Evolutionary conservation across 148 eudicot species (phyloP), one percentile per base, ranked within the genome.

Genomic region (Chenopodium formosanum): DNA sequence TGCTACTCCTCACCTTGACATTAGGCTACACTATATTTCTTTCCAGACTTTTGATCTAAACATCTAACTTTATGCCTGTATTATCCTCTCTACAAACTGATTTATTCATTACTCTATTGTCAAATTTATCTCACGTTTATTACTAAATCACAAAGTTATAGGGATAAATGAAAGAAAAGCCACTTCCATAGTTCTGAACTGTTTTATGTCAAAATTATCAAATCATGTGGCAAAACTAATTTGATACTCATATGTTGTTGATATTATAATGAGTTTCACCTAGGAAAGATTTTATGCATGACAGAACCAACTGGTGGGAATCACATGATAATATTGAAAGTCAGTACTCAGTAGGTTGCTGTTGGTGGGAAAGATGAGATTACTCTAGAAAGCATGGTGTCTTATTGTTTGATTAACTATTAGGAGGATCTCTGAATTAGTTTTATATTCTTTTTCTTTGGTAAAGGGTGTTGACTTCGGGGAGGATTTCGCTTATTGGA

Each of bases 401-500:
- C 62, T 63, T 78, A 44, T 50, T 73, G 74, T 83, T 56, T 62
- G 70, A 32, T 9, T 9, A 75, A 62, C 62, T 52, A 73, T 34
- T 78, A 31, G 79, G 76, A 73, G 69, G 75, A 74, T 71, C 14
- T 81, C 84, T 85, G 79, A 85, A 85, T 72, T 67, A 66, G 69
- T 82, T 85, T 80, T 48, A 47, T 85, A 79, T 80, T 82, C 82
- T 80, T 79, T 85, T 76, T 71, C 78, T 91, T 79, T 84, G 89
- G 80, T 88, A 70, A 89, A 90, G 97, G 97, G 71, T 31, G 74
- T 82, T 86, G 88, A 88, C 68, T 78, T 91, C 88, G 91, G 84
- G 82, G 87, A 40, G 86, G 89, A 92, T 76, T 84, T 88, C 77
- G 87, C 93, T 78, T 62, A 76, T 83, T 92, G 92, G 97, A 91